Evolutionary conservation across 257 asterid species (phyloP).

Genomic region (Linaria vulgaris): DNA sequence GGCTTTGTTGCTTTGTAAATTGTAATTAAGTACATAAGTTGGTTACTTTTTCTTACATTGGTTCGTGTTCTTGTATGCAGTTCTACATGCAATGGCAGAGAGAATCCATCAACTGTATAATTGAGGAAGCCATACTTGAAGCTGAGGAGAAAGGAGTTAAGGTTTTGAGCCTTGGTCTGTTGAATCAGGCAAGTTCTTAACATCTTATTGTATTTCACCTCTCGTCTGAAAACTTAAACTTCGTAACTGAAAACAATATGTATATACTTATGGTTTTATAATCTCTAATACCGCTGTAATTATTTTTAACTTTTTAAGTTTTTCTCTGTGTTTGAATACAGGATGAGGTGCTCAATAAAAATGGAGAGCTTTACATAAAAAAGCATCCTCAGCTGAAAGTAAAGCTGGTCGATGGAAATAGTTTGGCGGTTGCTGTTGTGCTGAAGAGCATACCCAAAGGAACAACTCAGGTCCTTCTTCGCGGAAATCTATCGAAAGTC

Average conservation of each 20-base stretch:
- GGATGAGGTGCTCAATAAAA: constrained; percentile 63
- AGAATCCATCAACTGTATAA: constrained; percentile 57
- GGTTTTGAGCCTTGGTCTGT: constrained; percentile 68
- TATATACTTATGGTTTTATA: too few relatives aligned
- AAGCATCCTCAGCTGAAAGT: constrained; percentile 62
- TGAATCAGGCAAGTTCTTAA: constrained; percentile 69
- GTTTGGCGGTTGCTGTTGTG: constrained; percentile 74
- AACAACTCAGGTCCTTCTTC: constrained; percentile 53
- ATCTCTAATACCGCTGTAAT: too few relatives aligned
- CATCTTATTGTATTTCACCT: too few relatives aligned
- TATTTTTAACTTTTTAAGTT: too few relatives aligned
- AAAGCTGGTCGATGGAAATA: constrained; percentile 81
- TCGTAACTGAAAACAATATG: too few relatives aligned
- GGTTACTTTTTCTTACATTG: not conserved
- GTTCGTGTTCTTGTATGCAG: constrained; percentile 47
- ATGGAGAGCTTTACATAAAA: constrained; percentile 56
- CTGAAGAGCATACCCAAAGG: constrained; percentile 74
- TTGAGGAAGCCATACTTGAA: constrained; percentile 66
- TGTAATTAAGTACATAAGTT: not conserved
- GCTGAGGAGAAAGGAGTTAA: constrained; percentile 64
- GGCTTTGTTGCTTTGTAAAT: not conserved
- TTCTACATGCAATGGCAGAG: constrained; percentile 78
- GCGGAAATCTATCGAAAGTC: constrained; percentile 63
- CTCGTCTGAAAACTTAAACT: too few relatives aligned
- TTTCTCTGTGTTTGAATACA: too few relatives aligned